Percentiles rank a stretch among this genome's conserved stretches.
Evolutionary conservation across 2,329 filamentous ascomycete species (phyloP).

Genomic region (Drechmeria coniospora): DNA sequence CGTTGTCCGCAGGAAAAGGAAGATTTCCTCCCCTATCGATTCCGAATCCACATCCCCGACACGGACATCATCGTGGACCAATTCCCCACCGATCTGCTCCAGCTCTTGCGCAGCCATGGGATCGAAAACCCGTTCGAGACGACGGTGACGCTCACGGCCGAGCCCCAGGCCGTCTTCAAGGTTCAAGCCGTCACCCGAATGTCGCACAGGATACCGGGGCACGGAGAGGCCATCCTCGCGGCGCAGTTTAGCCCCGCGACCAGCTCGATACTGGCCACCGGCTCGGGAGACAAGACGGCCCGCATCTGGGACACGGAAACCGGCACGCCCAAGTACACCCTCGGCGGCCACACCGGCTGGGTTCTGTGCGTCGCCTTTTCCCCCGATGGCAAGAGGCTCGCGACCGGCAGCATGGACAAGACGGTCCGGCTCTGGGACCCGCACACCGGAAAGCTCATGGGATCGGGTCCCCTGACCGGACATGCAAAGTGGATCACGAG

Average conservation of each 20-base stretch:
- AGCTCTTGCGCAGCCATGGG: constrained; percentile 38
- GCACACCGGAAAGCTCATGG: constrained; percentile 58
- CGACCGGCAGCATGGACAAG: constrained; percentile 87
- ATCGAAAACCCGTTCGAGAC: constrained; percentile 43
- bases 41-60: constrained; percentile 42
- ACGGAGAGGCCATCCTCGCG: constrained; percentile 79
- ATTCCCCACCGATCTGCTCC: constrained; percentile 38
- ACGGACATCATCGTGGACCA: constrained; percentile 38
- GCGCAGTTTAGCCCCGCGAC: constrained; percentile 71
- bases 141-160: constrained; percentile 39
- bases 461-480: constrained; percentile 52
- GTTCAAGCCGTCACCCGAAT: constrained; percentile 86
- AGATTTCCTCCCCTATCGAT: constrained; percentile 46
- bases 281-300: constrained; percentile 80
- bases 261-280: constrained; percentile 68
- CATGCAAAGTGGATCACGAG: constrained; percentile 83
- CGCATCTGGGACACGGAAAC: constrained; percentile 92
- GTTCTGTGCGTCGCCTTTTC: constrained; percentile 79
- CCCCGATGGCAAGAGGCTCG: constrained; percentile 65
- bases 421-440: constrained; percentile 83
- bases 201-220: constrained; percentile 74
- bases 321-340: constrained; percentile 70
- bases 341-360: constrained; percentile 82
- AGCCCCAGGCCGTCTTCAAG: constrained; percentile 83
- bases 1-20: constrained; percentile 28